Percentiles rank a stretch among this genome's conserved stretches.
Conservation (phyloP, 176 grass and related monocot genomes). For the Cenchrus purpureus region DNA sequence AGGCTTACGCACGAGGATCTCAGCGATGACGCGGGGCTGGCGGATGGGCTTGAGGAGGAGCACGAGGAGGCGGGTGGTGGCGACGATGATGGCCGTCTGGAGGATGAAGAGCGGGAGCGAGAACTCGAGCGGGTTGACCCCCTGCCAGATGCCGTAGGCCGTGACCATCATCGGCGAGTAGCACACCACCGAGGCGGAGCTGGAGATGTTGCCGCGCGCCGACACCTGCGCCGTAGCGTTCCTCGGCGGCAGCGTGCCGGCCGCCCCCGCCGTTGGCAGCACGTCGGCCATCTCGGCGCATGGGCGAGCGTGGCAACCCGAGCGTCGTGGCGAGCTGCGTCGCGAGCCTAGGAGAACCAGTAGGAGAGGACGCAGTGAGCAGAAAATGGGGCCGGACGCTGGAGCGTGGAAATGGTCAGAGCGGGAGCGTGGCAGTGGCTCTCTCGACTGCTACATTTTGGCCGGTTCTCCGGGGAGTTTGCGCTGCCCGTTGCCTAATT, state of each 20-base stretch:
- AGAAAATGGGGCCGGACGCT: background rate
- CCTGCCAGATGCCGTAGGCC: slow-evolving; percentile 63
- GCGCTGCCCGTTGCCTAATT: slow-evolving; percentile 16
- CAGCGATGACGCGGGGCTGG: slow-evolving; percentile 61
- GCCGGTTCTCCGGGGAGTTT: slow-evolving; percentile 20
- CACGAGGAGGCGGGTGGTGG: slow-evolving; percentile 46
- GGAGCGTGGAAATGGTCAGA: slow-evolving; percentile 15
- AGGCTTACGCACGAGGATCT: slow-evolving; percentile 51
- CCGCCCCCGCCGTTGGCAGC: background rate
- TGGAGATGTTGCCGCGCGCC: background rate
- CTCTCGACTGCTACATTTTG: slow-evolving; percentile 25
- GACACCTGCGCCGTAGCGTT: slow-evolving; percentile 18
- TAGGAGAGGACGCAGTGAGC: background rate
- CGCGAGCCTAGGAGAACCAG: background rate
- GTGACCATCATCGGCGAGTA: slow-evolving; percentile 71
- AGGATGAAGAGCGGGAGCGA: slow-evolving; percentile 69
- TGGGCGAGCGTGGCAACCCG: background rate
- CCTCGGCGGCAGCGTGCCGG: slow-evolving; percentile 24
- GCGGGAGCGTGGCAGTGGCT: slow-evolving; percentile 9
- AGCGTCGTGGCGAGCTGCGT: background rate
- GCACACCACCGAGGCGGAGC: slow-evolving; percentile 53
- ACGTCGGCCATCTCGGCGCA: slow-evolving; percentile 32
- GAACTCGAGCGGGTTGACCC: slow-evolving; percentile 58
- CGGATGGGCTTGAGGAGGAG: slow-evolving; percentile 61
- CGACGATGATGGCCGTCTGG: slow-evolving; percentile 56